These are phyloP conservation scores for Nephelium lappaceum DNA, from an alignment of 345 rosid genomes.

Conservation along the genomic window DNA sequence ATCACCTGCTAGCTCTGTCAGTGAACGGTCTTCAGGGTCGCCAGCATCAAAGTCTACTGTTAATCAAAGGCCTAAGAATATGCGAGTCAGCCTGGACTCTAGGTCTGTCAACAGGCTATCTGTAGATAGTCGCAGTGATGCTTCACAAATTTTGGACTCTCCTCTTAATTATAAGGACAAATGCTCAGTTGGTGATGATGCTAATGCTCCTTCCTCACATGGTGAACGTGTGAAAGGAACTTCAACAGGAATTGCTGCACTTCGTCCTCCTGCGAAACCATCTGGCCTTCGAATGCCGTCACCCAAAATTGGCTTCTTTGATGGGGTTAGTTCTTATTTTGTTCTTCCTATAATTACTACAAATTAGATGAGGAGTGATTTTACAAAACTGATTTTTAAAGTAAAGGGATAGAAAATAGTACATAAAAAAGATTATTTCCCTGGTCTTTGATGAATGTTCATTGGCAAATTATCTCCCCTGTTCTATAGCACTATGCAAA, in stretches of 20 bases:
- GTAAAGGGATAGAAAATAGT: not conserved
- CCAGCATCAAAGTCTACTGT: constrained; percentile 56
- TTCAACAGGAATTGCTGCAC: constrained; percentile 36
- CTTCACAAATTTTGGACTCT: constrained; percentile 37
- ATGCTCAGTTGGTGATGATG: constrained; percentile 36
- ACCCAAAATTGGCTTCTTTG: constrained; percentile 95
- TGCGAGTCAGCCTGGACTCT: constrained; percentile 46
- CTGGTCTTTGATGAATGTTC: not conserved
- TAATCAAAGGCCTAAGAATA: constrained; percentile 45
- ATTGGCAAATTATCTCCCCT: constrained; percentile 11
- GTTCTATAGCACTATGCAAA: constrained; percentile 1
- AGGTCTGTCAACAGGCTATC: constrained; percentile 33
- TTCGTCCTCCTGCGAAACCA: constrained; percentile 53
- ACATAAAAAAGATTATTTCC: not conserved
- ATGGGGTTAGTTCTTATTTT: constrained; percentile 69
- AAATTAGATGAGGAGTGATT: constrained; percentile 1
- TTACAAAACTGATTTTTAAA: constrained; percentile 11
- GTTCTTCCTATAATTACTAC: constrained; percentile 21
- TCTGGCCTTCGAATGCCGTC: constrained; percentile 94
- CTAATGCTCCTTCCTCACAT: constrained; percentile 26
- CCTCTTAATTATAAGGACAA: constrained; percentile 31
- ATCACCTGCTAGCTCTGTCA: constrained; percentile 72
- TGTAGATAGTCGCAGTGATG: constrained; percentile 13
- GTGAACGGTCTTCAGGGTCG: constrained; percentile 78
- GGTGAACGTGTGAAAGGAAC: constrained; percentile 36